Base-by-base conservation (phyloP, 2,329 filamentous ascomycete species). In the Beauveria sp. region DNA sequence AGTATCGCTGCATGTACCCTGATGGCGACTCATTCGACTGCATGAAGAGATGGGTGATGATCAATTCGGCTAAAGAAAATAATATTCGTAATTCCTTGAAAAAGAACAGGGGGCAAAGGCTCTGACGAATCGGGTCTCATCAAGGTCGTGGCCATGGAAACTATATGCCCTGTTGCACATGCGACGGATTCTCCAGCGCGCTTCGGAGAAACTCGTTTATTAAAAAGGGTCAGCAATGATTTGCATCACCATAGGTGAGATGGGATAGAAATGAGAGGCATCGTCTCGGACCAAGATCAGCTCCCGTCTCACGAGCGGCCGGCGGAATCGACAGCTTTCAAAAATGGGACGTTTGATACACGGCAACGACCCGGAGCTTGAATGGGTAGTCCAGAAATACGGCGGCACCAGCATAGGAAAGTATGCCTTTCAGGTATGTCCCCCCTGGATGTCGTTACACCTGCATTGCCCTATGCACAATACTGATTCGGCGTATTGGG, bases 371-470 rank as follows among this genome's bases (percentile, higher is more conserved):
- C 40, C 38, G 18, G 40, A 3, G 18, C 18, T 30, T 6, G 52
- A 55, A 3, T 59, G 57, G 57, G 38, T 59, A 3, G 47, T 59
- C 9, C 57, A 59, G 3, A 59, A 59, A 20, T 59, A 26, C 18
- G 57, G 57, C 30, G 57, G 57, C 47, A 59, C 57, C 18, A 59
- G 57, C 22, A 59, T 59, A n/a, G 57, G 57, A 24, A 59, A 59
- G 10, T 30, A 50, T 20, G 45, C 57, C 14, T 26, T 30, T 22
- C 14, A 52, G 47, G 57, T 59, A 59, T 6, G 57, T 28, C 46
- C 16, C 26, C 26, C 18, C 28, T 20, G 28, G 6, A n/a, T 8
- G 8, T 34, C 30, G 12, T 16, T 5, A 18, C 26, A 28, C 16
- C 28, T 34, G 30, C 30, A 12, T 34, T 47, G 47, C 38, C 28